Base-by-base conservation (phyloP, 805 yeast species). In the Limtongozyma cylindracea region DNA sequence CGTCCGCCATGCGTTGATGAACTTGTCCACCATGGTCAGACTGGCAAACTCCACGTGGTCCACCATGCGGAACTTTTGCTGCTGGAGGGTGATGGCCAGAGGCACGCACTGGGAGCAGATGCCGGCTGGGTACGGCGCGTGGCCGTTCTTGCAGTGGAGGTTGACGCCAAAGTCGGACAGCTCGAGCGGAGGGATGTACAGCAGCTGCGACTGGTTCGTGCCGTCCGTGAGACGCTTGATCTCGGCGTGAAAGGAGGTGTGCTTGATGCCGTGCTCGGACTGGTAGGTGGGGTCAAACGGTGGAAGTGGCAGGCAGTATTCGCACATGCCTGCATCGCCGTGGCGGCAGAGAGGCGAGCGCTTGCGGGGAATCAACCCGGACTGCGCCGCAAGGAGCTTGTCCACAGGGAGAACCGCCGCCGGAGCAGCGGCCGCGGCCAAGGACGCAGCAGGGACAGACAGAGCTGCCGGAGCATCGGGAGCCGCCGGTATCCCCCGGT, bases 81-180 rank as follows among this genome's bases (percentile, higher is more conserved):
- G 80, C 42, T 73, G 91, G 29, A 88, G 52, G 0, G 96, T 82
- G 27, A 88, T 77, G 0, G 94, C 88, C 1, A 93, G 68, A 1
- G 98, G 96, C 43, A 84, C 96, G 45, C 98, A 84, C 43, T 80
- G 77, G 10, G 93, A 74, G 38, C 98, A 84, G 31, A 88, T 80
- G 1, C 95, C 94, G 23, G 51, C 57, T 2, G 98, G 96, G 78
- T 93, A 88, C 6, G 93, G 84, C 18, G 69, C 64, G 42, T 84
- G 98, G 1, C 93, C 93, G 19, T 63, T 55, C 0, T 53, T 56
- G 39, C 96, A 84, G 9, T 55, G 45, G 24, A 55, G 50, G 29
- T 65, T 48, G 15, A 84, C 76, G 23, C 49, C 45, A 39, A 57
- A 88, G 34, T 63, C 49, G 2, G 84, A 73, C 34, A 68, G 73